Evolutionary conservation across 1,139 yeast species (phyloP).

Genomic region (Eremothecium sinecaudum): DNA sequence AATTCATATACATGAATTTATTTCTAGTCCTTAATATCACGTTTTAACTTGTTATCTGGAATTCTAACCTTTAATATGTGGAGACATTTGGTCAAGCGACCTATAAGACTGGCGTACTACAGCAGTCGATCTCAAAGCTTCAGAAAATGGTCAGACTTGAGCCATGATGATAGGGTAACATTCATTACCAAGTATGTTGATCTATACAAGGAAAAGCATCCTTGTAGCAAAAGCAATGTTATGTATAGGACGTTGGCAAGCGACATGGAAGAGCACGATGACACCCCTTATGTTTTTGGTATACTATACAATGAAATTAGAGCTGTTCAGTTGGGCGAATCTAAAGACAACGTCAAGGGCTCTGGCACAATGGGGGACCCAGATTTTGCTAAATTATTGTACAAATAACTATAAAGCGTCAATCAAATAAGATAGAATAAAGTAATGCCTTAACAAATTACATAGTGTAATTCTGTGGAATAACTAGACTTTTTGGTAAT

Average conservation of each 20-base stretch:
- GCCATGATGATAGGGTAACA: slow-evolving; percentile 19
- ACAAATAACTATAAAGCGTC: slow-evolving; percentile 3
- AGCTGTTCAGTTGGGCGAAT: slow-evolving; percentile 17
- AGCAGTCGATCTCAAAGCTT: too few relatives aligned
- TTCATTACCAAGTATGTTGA: slow-evolving; percentile 27
- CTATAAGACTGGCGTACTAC: too few relatives aligned
- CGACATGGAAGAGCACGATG: slow-evolving; percentile 32
- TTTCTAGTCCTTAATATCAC: too few relatives aligned
- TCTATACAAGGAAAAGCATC: slow-evolving; percentile 26
- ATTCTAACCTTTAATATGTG: too few relatives aligned
- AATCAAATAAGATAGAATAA: not conserved
- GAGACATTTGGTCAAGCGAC: too few relatives aligned
- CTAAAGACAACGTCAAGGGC: slow-evolving; percentile 16
- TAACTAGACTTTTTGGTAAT: not conserved
- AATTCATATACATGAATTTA: too few relatives aligned
- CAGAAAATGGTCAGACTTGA: slow-evolving; percentile 25
- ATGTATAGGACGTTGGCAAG: slow-evolving; percentile 28
- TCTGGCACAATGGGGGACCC: slow-evolving; percentile 15
- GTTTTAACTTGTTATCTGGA: too few relatives aligned
- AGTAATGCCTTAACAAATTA: not conserved
- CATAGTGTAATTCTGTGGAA: not conserved
- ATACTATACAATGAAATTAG: slow-evolving; percentile 29
- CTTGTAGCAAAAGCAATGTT: slow-evolving; percentile 23
- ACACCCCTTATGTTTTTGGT: slow-evolving; percentile 32
- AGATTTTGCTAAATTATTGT: slow-evolving; percentile 12